Evolutionary conservation across 768 basidiomycete genomes (phyloP).

Genomic region (Suillus lakei): DNA sequence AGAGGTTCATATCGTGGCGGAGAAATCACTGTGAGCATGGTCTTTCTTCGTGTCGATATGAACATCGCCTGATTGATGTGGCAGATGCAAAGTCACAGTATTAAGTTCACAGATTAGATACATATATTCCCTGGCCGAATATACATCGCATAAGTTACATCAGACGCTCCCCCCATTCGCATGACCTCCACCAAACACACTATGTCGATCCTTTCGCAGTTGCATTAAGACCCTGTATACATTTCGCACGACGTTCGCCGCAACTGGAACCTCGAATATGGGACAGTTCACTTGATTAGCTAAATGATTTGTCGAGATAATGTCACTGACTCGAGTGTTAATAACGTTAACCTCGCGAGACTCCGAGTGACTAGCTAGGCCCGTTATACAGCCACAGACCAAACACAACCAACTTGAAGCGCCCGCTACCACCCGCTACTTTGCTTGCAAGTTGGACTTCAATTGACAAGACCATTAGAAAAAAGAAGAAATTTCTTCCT

Average conservation of each 20-base stretch:
- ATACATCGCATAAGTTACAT: neutral
- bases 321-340: neutral
- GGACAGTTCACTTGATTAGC: neutral
- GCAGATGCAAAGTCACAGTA: slow-evolving; percentile 83
- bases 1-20: slow-evolving; percentile 92
- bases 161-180: neutral
- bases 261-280: neutral
- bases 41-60: slow-evolving; percentile 6
- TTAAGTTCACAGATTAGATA: slow-evolving; percentile 72
- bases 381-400: neutral
- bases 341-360: no score
- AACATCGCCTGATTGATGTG: slow-evolving; percentile 8
- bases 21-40: slow-evolving; percentile 81
- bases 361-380: neutral
- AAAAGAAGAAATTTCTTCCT: neutral
- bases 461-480: no score
- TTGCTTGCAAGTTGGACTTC: no score
- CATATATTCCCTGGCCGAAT: slow-evolving; percentile 11
- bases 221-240: neutral
- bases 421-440: no score
- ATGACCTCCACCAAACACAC: neutral
- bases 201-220: neutral
- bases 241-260: neutral
- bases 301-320: neutral
- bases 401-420: neutral